A percentile compares a stretch with the other conserved stretches of the same genome.
Evolutionary conservation across 108 stramenopile genomes (phyloP).

Genomic region (Discostella stelligeroides): DNA sequence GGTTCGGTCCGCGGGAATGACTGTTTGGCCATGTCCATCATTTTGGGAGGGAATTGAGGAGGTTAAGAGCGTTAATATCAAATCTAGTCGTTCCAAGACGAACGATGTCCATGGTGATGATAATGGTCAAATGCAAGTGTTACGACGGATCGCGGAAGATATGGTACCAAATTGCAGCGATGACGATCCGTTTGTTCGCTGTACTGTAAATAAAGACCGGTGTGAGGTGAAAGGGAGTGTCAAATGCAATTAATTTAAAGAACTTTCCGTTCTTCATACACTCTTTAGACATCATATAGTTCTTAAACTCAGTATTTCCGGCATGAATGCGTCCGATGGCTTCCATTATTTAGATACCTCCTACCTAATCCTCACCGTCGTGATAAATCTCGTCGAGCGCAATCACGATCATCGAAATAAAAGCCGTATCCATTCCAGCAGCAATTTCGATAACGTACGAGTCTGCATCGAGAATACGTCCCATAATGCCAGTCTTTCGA

Average conservation of each 20-base stretch:
- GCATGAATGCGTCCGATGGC: too few species aligned
- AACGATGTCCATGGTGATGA: constrained; percentile 19
- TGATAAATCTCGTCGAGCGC: constrained; percentile 23
- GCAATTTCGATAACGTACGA: constrained; percentile 18
- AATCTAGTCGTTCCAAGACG: not conserved
- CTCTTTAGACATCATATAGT: too few species aligned
- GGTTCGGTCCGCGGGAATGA: constrained; percentile 55
- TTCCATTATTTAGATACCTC: too few species aligned
- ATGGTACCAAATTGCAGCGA: constrained; percentile 74
- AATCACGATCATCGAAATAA: constrained; percentile 17
- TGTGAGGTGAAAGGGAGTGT: constrained; percentile 76
- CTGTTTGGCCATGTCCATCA: constrained; percentile 77
- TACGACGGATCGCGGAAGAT: constrained; percentile 33
- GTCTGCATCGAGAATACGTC: constrained; percentile 4
- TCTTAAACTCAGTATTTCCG: too few species aligned
- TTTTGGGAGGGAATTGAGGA: constrained; percentile 73
- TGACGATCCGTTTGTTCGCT: constrained; percentile 54
- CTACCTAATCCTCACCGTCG: not conserved
- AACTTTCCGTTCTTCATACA: too few species aligned
- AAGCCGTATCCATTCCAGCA: constrained; percentile 9
- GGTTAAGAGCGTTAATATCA: not conserved
- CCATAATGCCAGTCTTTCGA: constrained; percentile 13
- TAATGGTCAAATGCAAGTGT: constrained; percentile 10
- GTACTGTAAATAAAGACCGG: constrained; percentile 71
- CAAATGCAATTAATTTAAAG: constrained; percentile 52